Evolutionary conservation across 441 rosid genomes (phyloP).

Genomic region (Aleurites moluccanus): DNA sequence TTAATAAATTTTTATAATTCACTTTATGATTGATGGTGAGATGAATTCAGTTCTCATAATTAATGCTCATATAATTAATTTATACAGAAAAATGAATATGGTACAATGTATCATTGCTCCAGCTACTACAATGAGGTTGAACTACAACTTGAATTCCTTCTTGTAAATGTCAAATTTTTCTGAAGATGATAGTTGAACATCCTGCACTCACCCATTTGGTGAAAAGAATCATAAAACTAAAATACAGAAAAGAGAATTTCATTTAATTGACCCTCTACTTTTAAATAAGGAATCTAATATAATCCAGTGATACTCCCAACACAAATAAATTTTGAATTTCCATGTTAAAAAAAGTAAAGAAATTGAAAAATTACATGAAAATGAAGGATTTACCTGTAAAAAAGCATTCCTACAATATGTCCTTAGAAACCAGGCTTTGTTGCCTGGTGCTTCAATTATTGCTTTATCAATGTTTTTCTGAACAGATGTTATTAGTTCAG

Average conservation of each 20-base stretch:
- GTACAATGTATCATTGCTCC: no score
- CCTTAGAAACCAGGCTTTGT: slow-evolving; percentile 8
- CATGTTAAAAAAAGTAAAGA: not conserved
- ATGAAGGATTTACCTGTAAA: slow-evolving; percentile 5
- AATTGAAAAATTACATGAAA: not conserved
- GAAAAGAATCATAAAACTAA: not conserved
- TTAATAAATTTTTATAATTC: no score
- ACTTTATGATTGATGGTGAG: no score
- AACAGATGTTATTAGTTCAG: not conserved
- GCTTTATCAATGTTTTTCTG: slow-evolving; percentile 8
- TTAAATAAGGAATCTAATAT: no score
- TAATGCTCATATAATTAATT: no score
- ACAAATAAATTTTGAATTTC: not conserved
- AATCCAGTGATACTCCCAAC: no score
- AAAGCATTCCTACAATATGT: not conserved
- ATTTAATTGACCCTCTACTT: not conserved
- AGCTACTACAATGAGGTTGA: not conserved
- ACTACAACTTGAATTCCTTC: slow-evolving; percentile 4
- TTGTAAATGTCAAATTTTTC: slow-evolving; percentile 7
- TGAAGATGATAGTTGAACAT: slow-evolving; percentile 18
- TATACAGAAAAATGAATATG: no score
- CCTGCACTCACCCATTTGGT: slow-evolving; percentile 9
- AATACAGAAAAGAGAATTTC: not conserved
- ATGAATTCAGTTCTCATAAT: no score
- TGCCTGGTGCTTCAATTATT: slow-evolving; percentile 1